Conservation (phyloP, 2,329 filamentous ascomycete genomes). For the Zymoseptoria tritici region DNA sequence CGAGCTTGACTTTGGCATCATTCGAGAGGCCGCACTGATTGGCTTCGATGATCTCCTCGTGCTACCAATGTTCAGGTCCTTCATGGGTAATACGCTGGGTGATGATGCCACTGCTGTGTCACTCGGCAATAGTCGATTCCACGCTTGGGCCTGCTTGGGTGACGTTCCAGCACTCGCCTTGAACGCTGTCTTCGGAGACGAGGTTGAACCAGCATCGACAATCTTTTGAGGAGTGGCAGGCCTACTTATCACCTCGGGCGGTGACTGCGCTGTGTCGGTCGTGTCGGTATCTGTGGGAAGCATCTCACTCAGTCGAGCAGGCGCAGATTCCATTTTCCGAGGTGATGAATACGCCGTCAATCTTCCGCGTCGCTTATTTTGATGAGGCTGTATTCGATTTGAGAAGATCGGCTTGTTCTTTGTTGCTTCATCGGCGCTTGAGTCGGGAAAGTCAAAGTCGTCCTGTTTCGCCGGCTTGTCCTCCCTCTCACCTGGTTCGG, state of each 20-base stretch:
- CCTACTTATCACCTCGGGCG: slow-evolving; percentile 10
- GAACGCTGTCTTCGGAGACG: slow-evolving; percentile 11
- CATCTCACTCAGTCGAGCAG: slow-evolving; percentile 26
- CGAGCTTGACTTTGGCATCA: slow-evolving; percentile 18
- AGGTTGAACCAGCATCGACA: slow-evolving; percentile 3
- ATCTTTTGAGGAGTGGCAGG: slow-evolving; percentile 17
- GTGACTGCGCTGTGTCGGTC: slow-evolving; percentile 14
- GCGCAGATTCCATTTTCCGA: slow-evolving; percentile 24
- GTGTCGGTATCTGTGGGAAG: slow-evolving; percentile 14
- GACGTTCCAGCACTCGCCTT: slow-evolving; percentile 16
- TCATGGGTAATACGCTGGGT: slow-evolving; percentile 20
- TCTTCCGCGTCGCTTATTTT: slow-evolving; percentile 9
- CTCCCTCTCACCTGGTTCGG: background rate
- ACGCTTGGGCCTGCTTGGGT: slow-evolving; percentile 27
- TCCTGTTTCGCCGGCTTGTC: background rate
- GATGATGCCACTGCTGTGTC: slow-evolving; percentile 15
- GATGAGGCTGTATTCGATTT: background rate
- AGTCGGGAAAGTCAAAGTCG: slow-evolving; percentile 18
- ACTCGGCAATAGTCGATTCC: slow-evolving; percentile 22
- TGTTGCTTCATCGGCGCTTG: slow-evolving; percentile 10
- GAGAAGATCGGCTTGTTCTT: background rate
- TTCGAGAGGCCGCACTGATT: slow-evolving; percentile 1
- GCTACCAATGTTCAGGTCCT: slow-evolving; percentile 17
- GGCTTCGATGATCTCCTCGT: slow-evolving; percentile 3
- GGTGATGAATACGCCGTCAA: slow-evolving; percentile 12